These are phyloP conservation scores for Cytospora piceicola DNA, from an alignment of 2,329 filamentous ascomycete genomes.

Conservation along the genomic window DNA sequence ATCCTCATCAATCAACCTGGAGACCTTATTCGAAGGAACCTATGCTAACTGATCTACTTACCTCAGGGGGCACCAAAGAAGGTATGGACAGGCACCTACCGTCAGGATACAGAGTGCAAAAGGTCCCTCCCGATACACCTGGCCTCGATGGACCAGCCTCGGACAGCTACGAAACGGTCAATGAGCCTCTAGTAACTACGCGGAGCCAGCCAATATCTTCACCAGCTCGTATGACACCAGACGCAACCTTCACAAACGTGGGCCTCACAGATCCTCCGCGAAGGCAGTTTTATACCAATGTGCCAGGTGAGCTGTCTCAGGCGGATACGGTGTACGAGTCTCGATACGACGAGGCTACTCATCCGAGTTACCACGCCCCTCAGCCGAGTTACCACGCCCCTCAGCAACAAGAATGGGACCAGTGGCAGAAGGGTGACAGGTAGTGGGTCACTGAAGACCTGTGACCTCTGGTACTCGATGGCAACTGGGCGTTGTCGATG, in stretches of 20 bases:
- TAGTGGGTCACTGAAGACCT: neutral
- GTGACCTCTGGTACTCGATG: neutral
- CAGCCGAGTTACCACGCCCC: neutral
- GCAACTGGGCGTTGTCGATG: neutral
- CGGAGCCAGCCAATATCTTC: neutral
- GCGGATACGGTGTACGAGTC: neutral
- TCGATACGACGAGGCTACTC: neutral
- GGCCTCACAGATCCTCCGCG: neutral
- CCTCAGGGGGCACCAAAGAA: conserved; percentile 3
- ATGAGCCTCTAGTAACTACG: neutral
- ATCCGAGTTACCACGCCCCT: neutral
- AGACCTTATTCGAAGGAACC: too few relatives aligned
- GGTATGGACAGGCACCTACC: conserved; percentile 1
- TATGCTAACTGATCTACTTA: neutral
- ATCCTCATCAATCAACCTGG: neutral
- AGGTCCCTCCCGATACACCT: too few relatives aligned
- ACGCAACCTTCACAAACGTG: neutral
- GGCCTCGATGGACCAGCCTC: neutral
- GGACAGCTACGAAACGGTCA: neutral
- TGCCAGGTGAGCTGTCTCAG: neutral
- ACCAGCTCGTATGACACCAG: neutral
- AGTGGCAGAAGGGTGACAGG: neutral
- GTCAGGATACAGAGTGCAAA: neutral
- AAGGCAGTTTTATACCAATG: neutral
- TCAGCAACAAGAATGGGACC: conserved; percentile 2